A percentile compares a stretch with the other conserved stretches of the same genome.
phyloP scores from a whole-genome alignment of 768 basidiomycete species.

The Imleria badia region DNA sequence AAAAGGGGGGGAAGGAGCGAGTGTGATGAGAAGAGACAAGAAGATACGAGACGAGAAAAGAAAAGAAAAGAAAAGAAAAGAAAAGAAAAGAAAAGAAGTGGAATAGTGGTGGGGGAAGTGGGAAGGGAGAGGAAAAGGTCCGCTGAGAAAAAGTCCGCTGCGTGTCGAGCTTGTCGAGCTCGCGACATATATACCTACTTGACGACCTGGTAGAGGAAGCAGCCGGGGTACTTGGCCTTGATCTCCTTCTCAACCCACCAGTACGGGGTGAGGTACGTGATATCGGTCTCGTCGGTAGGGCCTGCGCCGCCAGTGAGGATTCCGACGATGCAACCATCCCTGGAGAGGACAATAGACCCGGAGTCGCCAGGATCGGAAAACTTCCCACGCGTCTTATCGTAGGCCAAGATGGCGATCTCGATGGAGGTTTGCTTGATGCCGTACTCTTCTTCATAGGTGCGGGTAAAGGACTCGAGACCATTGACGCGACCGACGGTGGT shows the following conservation, averaged over 20 bases:
- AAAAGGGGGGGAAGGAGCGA: too few relatives aligned
- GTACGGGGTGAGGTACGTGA: background rate
- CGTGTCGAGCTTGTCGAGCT: too few relatives aligned
- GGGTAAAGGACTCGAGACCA: background rate
- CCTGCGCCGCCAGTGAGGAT: background rate
- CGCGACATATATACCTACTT: too few relatives aligned
- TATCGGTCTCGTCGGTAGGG: background rate
- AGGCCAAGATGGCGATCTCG: background rate
- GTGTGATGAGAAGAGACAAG: too few relatives aligned
- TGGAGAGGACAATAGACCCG: background rate
- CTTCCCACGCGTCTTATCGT: background rate
- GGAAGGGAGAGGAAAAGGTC: too few relatives aligned
- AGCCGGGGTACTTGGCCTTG: background rate
- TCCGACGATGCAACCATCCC: background rate
- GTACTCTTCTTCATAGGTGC: background rate
- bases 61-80: too few relatives aligned
- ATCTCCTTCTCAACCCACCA: background rate
- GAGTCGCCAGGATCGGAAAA: constrained; percentile 1
- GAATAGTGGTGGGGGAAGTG: too few relatives aligned
- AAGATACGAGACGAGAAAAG: too few relatives aligned
- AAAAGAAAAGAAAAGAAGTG: too few relatives aligned
- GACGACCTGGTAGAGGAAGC: background rate
- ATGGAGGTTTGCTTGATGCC: background rate
- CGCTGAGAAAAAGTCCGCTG: too few relatives aligned
- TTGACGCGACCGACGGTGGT: background rate